phyloP scores from a whole-genome alignment of 768 basidiomycete species.

The Naganishia randhawae region DNA sequence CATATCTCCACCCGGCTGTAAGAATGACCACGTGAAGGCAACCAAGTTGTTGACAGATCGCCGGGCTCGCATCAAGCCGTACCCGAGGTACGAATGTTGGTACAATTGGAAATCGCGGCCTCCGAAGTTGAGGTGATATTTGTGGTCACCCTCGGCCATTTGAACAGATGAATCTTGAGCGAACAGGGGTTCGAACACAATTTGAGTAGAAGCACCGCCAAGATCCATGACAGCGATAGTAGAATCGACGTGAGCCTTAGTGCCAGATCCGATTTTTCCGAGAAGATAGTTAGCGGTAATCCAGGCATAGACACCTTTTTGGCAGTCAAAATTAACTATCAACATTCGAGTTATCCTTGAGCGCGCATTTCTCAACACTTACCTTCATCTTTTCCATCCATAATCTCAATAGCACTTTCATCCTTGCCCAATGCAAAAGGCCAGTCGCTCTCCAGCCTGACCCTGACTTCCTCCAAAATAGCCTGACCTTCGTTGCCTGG shows the following conservation, averaged over 20 bases:
- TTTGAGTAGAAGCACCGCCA: conserved; percentile 95
- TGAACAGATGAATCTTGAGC: conserved; percentile 52
- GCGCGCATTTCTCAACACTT: conserved; percentile 41
- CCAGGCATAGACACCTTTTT: conserved; percentile 78
- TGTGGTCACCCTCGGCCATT: conserved; percentile 81
- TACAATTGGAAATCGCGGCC: conserved; percentile 72
- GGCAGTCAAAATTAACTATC: not conserved
- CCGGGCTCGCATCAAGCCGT: conserved; percentile 85
- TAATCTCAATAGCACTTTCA: conserved; percentile 70
- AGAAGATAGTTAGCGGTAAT: conserved; percentile 94
- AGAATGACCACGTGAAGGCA: conserved; percentile 69
- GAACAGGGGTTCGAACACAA: conserved; percentile 85
- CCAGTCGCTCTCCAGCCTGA: conserved; percentile 59
- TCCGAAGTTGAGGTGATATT: conserved; percentile 75
- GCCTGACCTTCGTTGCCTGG: conserved; percentile 62
- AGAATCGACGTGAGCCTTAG: conserved; percentile 52
- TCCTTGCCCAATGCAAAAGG: conserved; percentile 63
- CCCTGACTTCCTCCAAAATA: conserved; percentile 71
- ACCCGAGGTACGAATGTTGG: conserved; percentile 97
- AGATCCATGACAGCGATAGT: conserved; percentile 91
- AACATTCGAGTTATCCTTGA: not conserved
- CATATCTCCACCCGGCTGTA: conserved; percentile 28
- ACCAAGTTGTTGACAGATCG: conserved; percentile 81
- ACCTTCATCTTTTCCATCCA: conserved; percentile 92
- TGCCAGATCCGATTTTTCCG: conserved; percentile 62